Evolutionary conservation across 2,329 filamentous ascomycete species (phyloP).

Genomic region (Sporothrix mexicana): DNA sequence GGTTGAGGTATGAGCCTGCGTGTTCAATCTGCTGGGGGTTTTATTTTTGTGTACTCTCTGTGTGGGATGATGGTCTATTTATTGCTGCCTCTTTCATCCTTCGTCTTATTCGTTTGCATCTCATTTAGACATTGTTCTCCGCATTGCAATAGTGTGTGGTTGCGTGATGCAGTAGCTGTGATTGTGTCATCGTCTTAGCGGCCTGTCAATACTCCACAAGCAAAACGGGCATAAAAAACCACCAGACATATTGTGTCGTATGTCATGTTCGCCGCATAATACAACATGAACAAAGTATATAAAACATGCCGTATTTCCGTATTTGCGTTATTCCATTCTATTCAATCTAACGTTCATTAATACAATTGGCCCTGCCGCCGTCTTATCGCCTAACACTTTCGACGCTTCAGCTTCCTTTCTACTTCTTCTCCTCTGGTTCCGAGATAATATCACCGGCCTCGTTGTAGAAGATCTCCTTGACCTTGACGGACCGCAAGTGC

Average conservation of each 20-base stretch:
- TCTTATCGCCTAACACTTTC: too few relatives aligned
- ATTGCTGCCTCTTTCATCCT: neutral
- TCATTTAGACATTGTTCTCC: neutral
- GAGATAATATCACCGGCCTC: slow-evolving; percentile 65
- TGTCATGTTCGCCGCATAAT: neutral
- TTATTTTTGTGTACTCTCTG: too few relatives aligned
- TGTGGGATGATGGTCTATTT: neutral
- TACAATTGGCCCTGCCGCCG: neutral
- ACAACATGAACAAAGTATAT: too few relatives aligned
- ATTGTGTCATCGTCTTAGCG: slow-evolving; percentile 24
- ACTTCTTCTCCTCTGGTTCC: slow-evolving; percentile 37
- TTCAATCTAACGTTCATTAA: neutral
- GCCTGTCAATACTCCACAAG: neutral
- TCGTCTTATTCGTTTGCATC: neutral
- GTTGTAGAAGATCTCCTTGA: slow-evolving; percentile 76
- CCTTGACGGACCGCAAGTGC: slow-evolving; percentile 75
- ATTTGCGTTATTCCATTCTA: slow-evolving; percentile 15
- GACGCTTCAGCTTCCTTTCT: neutral
- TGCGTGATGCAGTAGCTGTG: slow-evolving; percentile 24
- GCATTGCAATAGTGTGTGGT: slow-evolving; percentile 2
- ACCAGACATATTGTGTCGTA: neutral
- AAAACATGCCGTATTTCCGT: neutral
- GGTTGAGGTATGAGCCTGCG: neutral
- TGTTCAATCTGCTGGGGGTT: neutral
- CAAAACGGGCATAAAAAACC: neutral